phyloP scores from a whole-genome alignment of 306 rosid genomes.

The Betula pendula region DNA sequence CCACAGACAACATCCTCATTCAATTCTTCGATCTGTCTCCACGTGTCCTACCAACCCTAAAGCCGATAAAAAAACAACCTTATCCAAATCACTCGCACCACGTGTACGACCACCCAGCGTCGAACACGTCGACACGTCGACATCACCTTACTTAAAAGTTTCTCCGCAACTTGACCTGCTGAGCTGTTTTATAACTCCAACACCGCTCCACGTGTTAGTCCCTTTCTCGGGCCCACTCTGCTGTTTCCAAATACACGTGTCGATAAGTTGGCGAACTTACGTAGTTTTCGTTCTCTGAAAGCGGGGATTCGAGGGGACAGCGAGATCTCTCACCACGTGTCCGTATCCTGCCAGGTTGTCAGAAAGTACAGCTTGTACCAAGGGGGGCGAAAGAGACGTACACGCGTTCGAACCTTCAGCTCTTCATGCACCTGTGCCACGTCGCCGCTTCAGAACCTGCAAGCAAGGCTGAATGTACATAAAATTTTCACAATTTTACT shows the following conservation, averaged over 20 bases:
- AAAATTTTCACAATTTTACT: too few species aligned
- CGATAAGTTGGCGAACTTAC: rapidly evolving
- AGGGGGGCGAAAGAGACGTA: background rate
- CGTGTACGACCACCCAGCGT: background rate
- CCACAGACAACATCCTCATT: background rate
- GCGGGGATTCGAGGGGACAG: conserved; percentile 13
- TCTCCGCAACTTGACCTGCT: conserved; percentile 1
- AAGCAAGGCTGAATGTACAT: too few species aligned
- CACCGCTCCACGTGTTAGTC: conserved; percentile 13
- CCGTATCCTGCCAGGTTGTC: background rate
- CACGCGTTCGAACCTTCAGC: background rate
- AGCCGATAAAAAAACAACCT: background rate
- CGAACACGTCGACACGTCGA: conserved; percentile 10
- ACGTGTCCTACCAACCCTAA: background rate
- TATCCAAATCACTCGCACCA: background rate
- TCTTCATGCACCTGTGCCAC: conserved; percentile 14
- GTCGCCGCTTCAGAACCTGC: conserved; percentile 9
- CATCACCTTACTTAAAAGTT: background rate
- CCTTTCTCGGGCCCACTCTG: background rate
- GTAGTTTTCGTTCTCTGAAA: background rate
- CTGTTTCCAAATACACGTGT: background rate
- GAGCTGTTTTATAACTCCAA: background rate
- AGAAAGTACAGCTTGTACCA: background rate
- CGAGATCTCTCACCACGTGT: conserved; percentile 14
- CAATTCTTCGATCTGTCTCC: background rate